Evolutionary conservation across 176 grass and related monocot species (phyloP).

Genomic region (maize (Zea mays)): Zm-B73-REFERENCE-NAM-5.0 NC_050099.1:83187001-83187500

Average conservation of each 20-base stretch:
- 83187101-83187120: not conserved
- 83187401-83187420: constrained; percentile 87
- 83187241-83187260: not conserved
- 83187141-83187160: not conserved
- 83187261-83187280: not conserved
- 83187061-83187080: not conserved
- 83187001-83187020: not conserved
- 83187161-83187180: not conserved
- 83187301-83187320: constrained; percentile 5
- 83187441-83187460: constrained; percentile 98
- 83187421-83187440: constrained; percentile 90
- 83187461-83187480: constrained; percentile 82
- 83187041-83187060: not conserved
- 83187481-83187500: constrained; percentile 84
- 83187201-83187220: not conserved
- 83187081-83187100: not conserved
- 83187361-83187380: constrained; percentile 46
- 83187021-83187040: not conserved
- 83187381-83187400: constrained; percentile 81
- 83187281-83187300: not conserved
- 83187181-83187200: not conserved
- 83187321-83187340: not conserved
- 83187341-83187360: constrained; percentile 45
- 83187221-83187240: not conserved
- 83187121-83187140: constrained; percentile 18